Evolutionary conservation across 345 rosid species (phyloP), one percentile per base, ranked within the genome.

Genomic region (Triadica sebifera): DNA sequence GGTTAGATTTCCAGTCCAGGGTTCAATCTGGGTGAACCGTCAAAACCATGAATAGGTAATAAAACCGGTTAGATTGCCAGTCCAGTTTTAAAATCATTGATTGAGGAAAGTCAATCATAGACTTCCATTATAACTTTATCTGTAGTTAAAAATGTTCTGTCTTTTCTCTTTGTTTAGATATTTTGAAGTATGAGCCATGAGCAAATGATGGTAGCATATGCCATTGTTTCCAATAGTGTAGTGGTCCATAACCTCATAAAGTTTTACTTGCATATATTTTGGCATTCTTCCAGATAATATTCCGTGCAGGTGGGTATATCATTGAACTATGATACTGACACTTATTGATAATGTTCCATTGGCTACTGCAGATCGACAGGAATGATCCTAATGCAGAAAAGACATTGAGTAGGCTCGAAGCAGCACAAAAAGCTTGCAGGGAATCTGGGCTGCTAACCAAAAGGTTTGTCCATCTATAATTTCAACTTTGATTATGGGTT

Each of bases 371-470:
- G 98, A 88, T 92, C 50, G 87, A 91, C 81, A 81, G 70, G 78
- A 85, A 78, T 25, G 97, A 92, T 74, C 98, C 97, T 8, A 89
- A 85, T 83, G 92, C 90, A 39, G 68, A 77, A 73, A 88, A 84
- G 75, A 88, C 93, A 46, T 67, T 86, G 67, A 85, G 78, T 73
- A 83, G 87, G 71, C 77, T 94, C 38, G 95, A 92, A 75, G 89
- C 89, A 8, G 72, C 86, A 51, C 88, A 86, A 84, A 86, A 88
- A 75, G 49, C 82, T 38, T 92, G 97, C 89, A 79, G 59, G 78
- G 85, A 88, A 39, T 86, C 89, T 15, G 93, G 97, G 53, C 65
- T 80, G 38, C 80, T 89, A 67, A 78, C 63, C 60, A 86, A 77
- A 80, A 91, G 97, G 97, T 88, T 57, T 9, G 74, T 13, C 70